A percentile compares a stretch with the other conserved stretches of the same genome.
Conservation (phyloP, 495 filamentous ascomycete genomes). For the Hyaloscypha bicolor region DNA sequence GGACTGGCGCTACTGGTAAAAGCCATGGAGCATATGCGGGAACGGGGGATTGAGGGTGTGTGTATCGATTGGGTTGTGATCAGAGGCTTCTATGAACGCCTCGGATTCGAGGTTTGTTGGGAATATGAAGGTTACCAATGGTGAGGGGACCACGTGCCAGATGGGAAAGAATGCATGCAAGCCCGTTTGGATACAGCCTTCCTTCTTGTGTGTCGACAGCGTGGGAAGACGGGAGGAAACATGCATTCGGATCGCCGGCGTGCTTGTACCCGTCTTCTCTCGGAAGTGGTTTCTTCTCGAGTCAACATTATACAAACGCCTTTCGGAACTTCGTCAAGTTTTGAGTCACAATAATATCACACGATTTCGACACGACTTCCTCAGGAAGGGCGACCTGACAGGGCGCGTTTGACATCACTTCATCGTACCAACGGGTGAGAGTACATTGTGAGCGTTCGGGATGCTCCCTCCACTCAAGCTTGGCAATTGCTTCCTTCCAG, state of each 20-base stretch:
- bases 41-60: constrained; percentile 48
- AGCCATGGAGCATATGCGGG: constrained; percentile 53
- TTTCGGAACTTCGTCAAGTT: background rate
- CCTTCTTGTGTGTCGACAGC: background rate
- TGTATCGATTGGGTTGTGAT: constrained; percentile 55
- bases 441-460: too few relatives aligned
- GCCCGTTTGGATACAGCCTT: too few relatives aligned
- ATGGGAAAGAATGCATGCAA: too few relatives aligned
- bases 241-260: too few relatives aligned
- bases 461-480: too few relatives aligned
- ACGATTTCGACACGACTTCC: background rate
- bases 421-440: too few relatives aligned
- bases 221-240: too few relatives aligned
- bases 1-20: constrained; percentile 50
- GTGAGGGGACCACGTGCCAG: background rate
- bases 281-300: background rate
- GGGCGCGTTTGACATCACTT: too few relatives aligned
- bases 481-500: background rate
- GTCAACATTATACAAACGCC: background rate
- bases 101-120: constrained; percentile 48
- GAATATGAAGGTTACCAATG: constrained; percentile 40
- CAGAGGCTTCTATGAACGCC: constrained; percentile 52
- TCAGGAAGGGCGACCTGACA: background rate
- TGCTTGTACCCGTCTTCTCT: too few relatives aligned
- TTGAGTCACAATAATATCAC: background rate